Evolutionary conservation across 1,139 yeast genomes (phyloP).

Genomic region (Protomyces gravidus): DNA sequence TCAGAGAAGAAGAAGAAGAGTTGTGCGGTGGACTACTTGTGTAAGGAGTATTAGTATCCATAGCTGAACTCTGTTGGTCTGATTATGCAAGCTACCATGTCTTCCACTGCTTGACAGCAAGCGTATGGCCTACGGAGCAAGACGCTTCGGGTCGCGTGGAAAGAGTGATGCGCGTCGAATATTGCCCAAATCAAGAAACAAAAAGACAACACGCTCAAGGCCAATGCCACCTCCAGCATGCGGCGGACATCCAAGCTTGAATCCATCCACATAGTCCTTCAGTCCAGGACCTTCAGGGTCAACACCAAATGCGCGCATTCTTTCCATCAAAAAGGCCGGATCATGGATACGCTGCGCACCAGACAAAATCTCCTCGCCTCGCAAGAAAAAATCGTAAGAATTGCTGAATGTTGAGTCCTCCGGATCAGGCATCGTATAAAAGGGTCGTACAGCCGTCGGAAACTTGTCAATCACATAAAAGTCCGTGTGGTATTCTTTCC

Average conservation of each 20-base stretch:
- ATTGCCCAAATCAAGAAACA: constrained; percentile 91
- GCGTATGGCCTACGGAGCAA: constrained; percentile 62
- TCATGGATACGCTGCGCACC: constrained; percentile 99
- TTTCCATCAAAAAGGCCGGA: constrained; percentile 69
- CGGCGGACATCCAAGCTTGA: constrained; percentile 92
- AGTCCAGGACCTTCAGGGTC: constrained; percentile 78
- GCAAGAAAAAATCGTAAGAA: constrained; percentile 96
- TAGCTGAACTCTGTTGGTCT: too few relatives aligned
- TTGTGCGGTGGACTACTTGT: too few relatives aligned
- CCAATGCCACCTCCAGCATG: constrained; percentile 99
- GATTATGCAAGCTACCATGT: too few relatives aligned
- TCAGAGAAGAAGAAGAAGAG: too few relatives aligned
- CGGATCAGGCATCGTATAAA: constrained; percentile 98
- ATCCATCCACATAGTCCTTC: constrained; percentile 86
- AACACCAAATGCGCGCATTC: constrained; percentile 79
- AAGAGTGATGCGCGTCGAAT: constrained; percentile 94
- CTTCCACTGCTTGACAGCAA: too few relatives aligned
- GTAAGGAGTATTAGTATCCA: too few relatives aligned
- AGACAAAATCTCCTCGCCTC: constrained; percentile 97
- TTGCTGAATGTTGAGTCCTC: constrained; percentile 56
- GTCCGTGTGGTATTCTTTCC: constrained; percentile 93
- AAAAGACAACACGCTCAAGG: constrained; percentile 96
- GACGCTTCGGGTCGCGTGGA: constrained; percentile 98
- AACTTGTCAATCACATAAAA: constrained; percentile 96
- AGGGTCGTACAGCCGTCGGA: constrained; percentile 94